A percentile compares a stretch with the other conserved stretches of the same genome.
These are phyloP conservation scores for Alternaria solani DNA, from an alignment of 2,329 filamentous ascomycete species.

Conservation along the genomic window DNA sequence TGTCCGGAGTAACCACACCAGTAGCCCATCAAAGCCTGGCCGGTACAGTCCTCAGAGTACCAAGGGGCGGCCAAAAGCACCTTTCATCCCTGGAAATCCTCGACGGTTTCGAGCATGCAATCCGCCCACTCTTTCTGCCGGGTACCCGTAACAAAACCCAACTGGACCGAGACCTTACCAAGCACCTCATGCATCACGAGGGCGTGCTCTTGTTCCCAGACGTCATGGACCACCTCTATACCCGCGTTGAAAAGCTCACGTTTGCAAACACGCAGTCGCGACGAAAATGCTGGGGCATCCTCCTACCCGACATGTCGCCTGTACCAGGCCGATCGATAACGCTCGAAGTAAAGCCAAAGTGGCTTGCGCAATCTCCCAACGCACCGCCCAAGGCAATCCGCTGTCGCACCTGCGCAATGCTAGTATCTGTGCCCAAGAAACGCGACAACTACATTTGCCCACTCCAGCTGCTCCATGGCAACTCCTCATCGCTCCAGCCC, in stretches of 20 bases:
- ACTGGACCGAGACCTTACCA: conserved; percentile 15
- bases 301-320: conserved; percentile 45
- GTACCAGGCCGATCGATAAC: conserved; percentile 31
- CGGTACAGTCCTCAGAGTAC: conserved; percentile 40
- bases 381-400: conserved; percentile 51
- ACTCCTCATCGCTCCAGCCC: conserved; percentile 22
- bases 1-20: conserved; percentile 9
- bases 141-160: conserved; percentile 10
- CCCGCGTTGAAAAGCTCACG: conserved; percentile 10
- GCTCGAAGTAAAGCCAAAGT: conserved; percentile 59
- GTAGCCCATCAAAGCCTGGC: conserved; percentile 18
- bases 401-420: conserved; percentile 58
- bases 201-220: conserved; percentile 23
- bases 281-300: conserved; percentile 30
- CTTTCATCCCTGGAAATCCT: conserved; percentile 36
- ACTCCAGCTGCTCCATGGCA: conserved; percentile 49
- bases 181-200: conserved; percentile 32
- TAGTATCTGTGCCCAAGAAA: conserved; percentile 42
- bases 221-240: conserved; percentile 23
- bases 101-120: conserved; percentile 34
- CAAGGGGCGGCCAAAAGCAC: conserved; percentile 40
- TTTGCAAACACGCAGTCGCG: conserved; percentile 9
- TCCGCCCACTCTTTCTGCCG: conserved; percentile 40
- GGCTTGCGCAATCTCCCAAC: conserved; percentile 57
- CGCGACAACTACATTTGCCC: conserved; percentile 50